phyloP scores from a whole-genome alignment of 2,329 filamentous ascomycete genomes.

The Metarhizium brunneum region DNA sequence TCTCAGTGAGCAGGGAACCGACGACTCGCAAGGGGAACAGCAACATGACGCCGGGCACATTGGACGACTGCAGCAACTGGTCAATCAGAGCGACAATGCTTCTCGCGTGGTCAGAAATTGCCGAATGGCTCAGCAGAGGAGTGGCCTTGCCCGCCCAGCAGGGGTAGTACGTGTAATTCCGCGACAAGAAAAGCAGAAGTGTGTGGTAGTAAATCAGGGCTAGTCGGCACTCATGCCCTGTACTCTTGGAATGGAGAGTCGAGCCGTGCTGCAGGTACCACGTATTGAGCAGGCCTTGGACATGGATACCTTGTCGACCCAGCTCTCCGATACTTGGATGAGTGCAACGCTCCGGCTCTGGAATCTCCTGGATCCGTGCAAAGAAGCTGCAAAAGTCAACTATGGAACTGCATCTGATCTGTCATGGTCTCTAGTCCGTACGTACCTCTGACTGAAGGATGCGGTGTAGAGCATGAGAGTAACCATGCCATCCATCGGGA shows the following conservation, averaged over 20 bases:
- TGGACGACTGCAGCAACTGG: not conserved
- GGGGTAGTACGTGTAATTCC: conserved; percentile 15
- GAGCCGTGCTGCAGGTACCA: not conserved
- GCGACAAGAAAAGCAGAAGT: conserved; percentile 12
- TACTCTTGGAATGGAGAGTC: fast-evolving
- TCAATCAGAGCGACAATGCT: not conserved
- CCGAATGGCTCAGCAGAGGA: conserved; percentile 3
- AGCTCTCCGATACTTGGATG: conserved; percentile 5
- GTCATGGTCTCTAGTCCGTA: not conserved
- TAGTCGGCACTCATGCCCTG: conserved; percentile 2
- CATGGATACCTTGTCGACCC: conserved; percentile 3
- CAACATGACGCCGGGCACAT: conserved; percentile 11
- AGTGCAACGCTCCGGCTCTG: not conserved
- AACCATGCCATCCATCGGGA: not conserved
- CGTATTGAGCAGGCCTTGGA: conserved; percentile 2
- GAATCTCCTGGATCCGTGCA: conserved; percentile 7
- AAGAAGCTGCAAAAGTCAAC: conserved; percentile 12
- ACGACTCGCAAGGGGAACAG: conserved; percentile 17
- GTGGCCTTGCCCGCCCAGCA: conserved; percentile 9
- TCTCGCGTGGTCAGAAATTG: conserved; percentile 1
- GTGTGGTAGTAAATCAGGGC: conserved; percentile 10
- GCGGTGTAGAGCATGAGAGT: conserved; percentile 10
- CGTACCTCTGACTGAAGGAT: conserved; percentile 13
- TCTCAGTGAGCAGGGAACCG: conserved; percentile 3
- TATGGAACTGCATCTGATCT: not conserved